Evolutionary conservation across 1,284 basidiomycete genomes (phyloP), one percentile per base, ranked within the genome.

Genomic region (Cutaneotrichosporon sp.): DNA sequence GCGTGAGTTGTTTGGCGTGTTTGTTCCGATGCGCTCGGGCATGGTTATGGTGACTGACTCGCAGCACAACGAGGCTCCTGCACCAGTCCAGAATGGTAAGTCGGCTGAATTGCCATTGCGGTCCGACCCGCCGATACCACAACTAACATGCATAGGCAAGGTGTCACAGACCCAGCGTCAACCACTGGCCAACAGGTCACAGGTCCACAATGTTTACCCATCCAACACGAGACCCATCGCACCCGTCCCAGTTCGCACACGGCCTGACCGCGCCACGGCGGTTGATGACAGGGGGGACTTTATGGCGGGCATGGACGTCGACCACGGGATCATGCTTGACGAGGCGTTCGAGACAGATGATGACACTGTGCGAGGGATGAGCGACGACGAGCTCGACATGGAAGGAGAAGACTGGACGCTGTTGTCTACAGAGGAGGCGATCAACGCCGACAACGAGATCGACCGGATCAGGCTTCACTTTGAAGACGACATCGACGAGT

Each of bases 401-500:
- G 80, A 82, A 51, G 83, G 88, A 18, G 84, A 86, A 18, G 84
- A 96, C 70, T 89, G 88, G 72, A 84, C 87, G 58, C 83, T 82
- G 49, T 90, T 92, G 80, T 60, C 72, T n/a, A 69, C 72, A 26
- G 78, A 80, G 53, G 77, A 80, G 31, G 71, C 71, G 46, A 32
- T 65, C n/a, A 60, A 68, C 30, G 76, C 72, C 32, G 66, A 74
- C 46, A 66, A 72, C 36, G 68, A 80, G 61, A 68, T 83, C 36
- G 69, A 73, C 30, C 68, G 73, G 56, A 73, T 84, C 55, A 72
- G 74, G 65, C 69, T 65, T 67, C 77, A 67, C 63, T 83, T 80
- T 73, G 84, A 88, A 52, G 91, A 93, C 67, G 88, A 91, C 62
- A 84, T 90, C 30, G 94, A 97, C 75, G 85, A 89, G 75, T 88